Percentiles rank a stretch among this genome's conserved stretches.
Evolutionary conservation across 2,329 filamentous ascomycete genomes (phyloP).

Genomic region (Fusarium odoratissimum): DNA sequence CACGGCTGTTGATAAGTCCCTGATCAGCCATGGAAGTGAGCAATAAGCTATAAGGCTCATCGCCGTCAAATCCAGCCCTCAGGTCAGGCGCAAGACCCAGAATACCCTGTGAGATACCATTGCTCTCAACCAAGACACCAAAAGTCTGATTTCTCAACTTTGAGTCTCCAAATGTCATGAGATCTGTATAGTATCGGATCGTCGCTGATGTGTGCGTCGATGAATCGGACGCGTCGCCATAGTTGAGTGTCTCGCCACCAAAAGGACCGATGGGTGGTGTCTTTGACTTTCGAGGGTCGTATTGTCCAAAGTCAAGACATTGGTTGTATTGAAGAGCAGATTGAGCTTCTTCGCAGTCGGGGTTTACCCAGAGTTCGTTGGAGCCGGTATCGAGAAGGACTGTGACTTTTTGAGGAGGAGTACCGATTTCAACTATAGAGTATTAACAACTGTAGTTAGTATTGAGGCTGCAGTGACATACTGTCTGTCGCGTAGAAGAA

Average conservation of each 20-base stretch:
- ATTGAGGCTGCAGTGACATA: conserved; percentile 42
- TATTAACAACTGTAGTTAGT: background rate
- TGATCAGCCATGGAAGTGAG: conserved; percentile 61
- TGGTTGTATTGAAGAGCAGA: conserved; percentile 49
- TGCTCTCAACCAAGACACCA: conserved; percentile 58
- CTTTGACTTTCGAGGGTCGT: conserved; percentile 56
- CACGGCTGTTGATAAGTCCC: conserved; percentile 60
- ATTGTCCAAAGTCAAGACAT: conserved; percentile 57
- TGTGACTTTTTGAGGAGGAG: conserved; percentile 56
- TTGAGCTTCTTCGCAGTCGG: conserved; percentile 57
- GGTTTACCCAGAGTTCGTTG: conserved; percentile 67
- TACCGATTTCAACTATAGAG: conserved; percentile 56
- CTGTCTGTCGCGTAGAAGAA: conserved; percentile 55
- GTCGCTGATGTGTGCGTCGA: conserved; percentile 52
- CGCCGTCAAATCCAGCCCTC: conserved; percentile 51
- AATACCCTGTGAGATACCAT: conserved; percentile 64
- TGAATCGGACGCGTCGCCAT: conserved; percentile 53
- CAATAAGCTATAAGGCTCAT: conserved; percentile 63
- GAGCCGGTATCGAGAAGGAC: conserved; percentile 65
- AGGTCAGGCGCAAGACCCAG: conserved; percentile 61
- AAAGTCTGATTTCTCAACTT: conserved; percentile 61
- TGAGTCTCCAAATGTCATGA: conserved; percentile 57
- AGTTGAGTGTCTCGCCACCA: conserved; percentile 53
- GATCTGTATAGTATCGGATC: conserved; percentile 60
- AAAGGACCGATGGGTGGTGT: conserved; percentile 54